Conservation (phyloP, 1,284 basidiomycete genomes). For the Pterulicium gracile region DNA sequence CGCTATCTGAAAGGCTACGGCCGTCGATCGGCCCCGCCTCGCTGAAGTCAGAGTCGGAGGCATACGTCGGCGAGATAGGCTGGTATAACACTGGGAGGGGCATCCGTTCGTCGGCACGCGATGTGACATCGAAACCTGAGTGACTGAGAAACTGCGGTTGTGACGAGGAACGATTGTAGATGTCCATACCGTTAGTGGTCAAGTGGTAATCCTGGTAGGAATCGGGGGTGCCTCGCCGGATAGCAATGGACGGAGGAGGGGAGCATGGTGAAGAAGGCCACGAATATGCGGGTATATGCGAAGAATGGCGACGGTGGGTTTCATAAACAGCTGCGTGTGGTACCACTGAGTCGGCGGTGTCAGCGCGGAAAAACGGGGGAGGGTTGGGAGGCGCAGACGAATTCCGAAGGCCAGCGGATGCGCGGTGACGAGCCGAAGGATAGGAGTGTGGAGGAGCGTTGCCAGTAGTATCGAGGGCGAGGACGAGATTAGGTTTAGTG, state of each 20-base stretch:
- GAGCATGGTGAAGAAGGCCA: not conserved
- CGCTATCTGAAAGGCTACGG: too few species aligned
- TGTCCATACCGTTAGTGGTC: not conserved
- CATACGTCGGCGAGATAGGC: not conserved
- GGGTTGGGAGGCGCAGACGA: not conserved
- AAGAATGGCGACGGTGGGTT: not conserved
- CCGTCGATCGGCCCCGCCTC: too few species aligned
- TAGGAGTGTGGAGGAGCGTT: not conserved
- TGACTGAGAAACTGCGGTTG: not conserved
- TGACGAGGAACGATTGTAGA: not conserved
- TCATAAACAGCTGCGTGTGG: not conserved
- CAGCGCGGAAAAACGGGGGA: not conserved
- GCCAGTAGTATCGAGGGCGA: too few species aligned
- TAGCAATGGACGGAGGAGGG: not conserved
- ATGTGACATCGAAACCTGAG: too few species aligned
- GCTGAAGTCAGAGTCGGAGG: too few species aligned
- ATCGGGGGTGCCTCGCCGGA: not conserved
- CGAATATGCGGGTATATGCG: not conserved
- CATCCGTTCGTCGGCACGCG: not conserved
- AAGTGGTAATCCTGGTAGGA: too few species aligned
- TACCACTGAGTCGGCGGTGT: not conserved
- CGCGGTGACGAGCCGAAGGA: not conserved
- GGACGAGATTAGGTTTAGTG: too few species aligned
- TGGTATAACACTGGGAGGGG: not conserved
- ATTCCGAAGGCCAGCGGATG: not conserved